phyloP scores from a whole-genome alignment of 768 basidiomycete species.

The Lentinula aciculospora region DNA sequence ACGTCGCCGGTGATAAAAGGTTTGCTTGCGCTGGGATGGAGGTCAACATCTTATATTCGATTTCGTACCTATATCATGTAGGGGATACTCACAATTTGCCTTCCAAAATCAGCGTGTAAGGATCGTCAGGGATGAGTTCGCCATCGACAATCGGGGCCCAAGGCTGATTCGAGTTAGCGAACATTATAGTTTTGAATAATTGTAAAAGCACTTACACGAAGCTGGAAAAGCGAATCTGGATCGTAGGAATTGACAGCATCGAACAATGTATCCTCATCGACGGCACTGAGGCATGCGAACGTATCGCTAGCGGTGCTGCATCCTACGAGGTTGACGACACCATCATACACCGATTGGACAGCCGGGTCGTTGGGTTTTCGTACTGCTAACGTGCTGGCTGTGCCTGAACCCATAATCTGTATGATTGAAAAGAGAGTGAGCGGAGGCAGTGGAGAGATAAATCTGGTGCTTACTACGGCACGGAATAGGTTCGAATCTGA shows the following conservation, averaged over 20 bases:
- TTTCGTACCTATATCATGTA: constrained; percentile 15
- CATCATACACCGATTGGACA: constrained; percentile 13
- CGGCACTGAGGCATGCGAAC: constrained; percentile 15
- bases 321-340: constrained; percentile 13
- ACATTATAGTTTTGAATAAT: no score
- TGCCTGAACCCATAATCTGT: constrained; percentile 23
- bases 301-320: constrained; percentile 8
- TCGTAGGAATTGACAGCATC: neutral
- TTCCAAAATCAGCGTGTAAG: constrained; percentile 13
- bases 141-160: constrained; percentile 19
- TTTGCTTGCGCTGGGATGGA: constrained; percentile 5
- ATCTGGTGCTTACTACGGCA: neutral
- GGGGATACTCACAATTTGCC: constrained; percentile 18
- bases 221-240: constrained; percentile 4
- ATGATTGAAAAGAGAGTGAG: neutral
- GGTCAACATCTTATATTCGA: constrained; percentile 15
- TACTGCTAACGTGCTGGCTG: constrained; percentile 12
- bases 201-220: neutral
- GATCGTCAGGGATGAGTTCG: constrained; percentile 17
- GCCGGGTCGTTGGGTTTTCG: constrained; percentile 7
- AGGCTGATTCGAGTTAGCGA: constrained; percentile 5
- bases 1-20: constrained; percentile 21
- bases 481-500: neutral
- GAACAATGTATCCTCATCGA: neutral
- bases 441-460: no score